Evolutionary conservation across 805 yeast species (phyloP), one percentile per base, ranked within the genome.

Genomic region (Candida awuae): DNA sequence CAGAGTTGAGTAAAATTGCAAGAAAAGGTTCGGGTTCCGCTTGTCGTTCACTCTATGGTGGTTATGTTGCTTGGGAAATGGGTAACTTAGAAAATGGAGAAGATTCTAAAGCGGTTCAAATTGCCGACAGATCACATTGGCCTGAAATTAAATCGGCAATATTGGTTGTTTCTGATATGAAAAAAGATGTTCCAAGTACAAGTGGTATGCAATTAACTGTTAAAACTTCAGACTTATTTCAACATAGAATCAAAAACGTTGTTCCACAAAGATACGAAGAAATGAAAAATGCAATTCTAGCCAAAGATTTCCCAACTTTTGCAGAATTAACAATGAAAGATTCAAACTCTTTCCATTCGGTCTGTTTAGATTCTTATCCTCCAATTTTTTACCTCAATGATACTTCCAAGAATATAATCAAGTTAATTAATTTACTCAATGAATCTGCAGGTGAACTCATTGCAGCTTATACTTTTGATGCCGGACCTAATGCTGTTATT

Each of bases 61-160:
- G 99, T 7, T 92, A 78, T 56, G 99, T 92, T 10, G 97, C 97
- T 4, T 92, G 99, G 99, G 96, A 92, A 61, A 87, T 88, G 97
- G 99, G 99, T 41, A 48, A 51, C 3, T 47, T 55, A 42, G 63
- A 47, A 0, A 81, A 87, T 55, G 98, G 98, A n/a, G 69, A 75
- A 32, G 98, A 92, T 64, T 88, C 97, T 12, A 80, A 77, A 52
- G 99, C 99, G 4, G 94, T 87, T 21, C 86, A 88, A 65, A 75
- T 92, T 29, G 95, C 95, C 3, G 82, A 94, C 8, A 56, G 70
- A 50, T 68, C 66, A 26, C 94, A 85, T 61, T 92, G 98, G 99
- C 87, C 97, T 30, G 70, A 75, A 29, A 84, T 92, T 80, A 80
- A 82, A 52, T 97, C 97, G 15, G 84, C 86, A 22, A 83, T 92